These are phyloP conservation scores for Blastocystis sp. DNA, from an alignment of 352 stramenopile species.

Conservation along the genomic window DNA sequence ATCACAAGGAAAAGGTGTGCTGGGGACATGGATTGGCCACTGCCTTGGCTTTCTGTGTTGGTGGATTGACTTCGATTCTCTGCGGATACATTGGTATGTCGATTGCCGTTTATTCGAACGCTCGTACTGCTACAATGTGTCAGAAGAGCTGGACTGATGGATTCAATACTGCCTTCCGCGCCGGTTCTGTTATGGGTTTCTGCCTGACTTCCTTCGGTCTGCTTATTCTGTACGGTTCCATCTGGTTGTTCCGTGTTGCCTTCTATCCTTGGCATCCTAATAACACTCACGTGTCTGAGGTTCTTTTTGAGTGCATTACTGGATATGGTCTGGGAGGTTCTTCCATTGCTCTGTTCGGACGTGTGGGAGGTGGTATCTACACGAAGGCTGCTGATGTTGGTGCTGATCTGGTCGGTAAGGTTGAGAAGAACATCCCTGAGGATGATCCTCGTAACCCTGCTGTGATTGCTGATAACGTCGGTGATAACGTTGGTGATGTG, in stretches of 20 bases:
- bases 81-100: constrained; percentile 98
- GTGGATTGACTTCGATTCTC: constrained; percentile 90
- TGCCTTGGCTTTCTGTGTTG: constrained; percentile 88
- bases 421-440: constrained; percentile 95
- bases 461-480: constrained; percentile 98
- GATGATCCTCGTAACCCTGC: constrained; percentile 97
- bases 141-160: constrained; percentile 86
- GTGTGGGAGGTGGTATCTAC: constrained; percentile 98
- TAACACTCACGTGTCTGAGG: constrained; percentile 67
- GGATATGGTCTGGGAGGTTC: constrained; percentile 93
- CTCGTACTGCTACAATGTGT: constrained; percentile 89
- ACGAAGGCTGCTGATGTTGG: constrained; percentile 98
- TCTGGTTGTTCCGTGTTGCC: constrained; percentile 74
- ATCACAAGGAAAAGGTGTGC: constrained; percentile 64
- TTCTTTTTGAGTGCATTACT: constrained; percentile 88
- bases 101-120: constrained; percentile 95
- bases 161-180: constrained; percentile 95
- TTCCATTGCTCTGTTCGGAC: constrained; percentile 96
- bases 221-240: constrained; percentile 90
- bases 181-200: constrained; percentile 97
- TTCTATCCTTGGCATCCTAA: constrained; percentile 64
- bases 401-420: constrained; percentile 96
- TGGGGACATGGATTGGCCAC: constrained; percentile 85
- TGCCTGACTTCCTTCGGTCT: constrained; percentile 89
- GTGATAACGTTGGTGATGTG: constrained; percentile 98